These are phyloP conservation scores for Saxophila tyrrhenica DNA, from an alignment of 495 filamentous ascomycete genomes.

Conservation along the genomic window DNA sequence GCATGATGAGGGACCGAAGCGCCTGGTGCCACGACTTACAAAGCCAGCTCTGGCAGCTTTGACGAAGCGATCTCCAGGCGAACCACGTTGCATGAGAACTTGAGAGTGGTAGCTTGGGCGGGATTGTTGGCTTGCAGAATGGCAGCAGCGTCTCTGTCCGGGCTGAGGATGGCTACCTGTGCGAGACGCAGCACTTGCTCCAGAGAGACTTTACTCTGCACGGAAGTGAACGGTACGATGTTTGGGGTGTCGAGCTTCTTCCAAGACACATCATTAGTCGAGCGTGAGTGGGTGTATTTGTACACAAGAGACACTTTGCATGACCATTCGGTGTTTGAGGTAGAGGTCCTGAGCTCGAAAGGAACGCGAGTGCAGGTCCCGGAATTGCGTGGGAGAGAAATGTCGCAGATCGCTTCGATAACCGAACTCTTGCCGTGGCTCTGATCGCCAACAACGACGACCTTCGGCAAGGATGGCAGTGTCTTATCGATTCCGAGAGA, in stretches of 20 bases:
- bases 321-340: conserved; percentile 40
- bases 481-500: conserved; percentile 20
- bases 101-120: conserved; percentile 19
- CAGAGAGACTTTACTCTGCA: conserved; percentile 39
- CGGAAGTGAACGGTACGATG: conserved; percentile 32
- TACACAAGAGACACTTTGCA: conserved; percentile 50
- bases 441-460: conserved; percentile 73
- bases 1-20: background rate
- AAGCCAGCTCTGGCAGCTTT: conserved; percentile 55
- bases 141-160: conserved; percentile 25
- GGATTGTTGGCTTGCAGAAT: background rate
- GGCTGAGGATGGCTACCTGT: conserved; percentile 63
- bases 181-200: conserved; percentile 53
- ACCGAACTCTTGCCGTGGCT: conserved; percentile 69
- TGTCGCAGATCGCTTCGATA: conserved; percentile 69
- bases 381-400: conserved; percentile 56
- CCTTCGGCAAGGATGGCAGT: conserved; percentile 55
- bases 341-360: conserved; percentile 60
- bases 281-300: conserved; percentile 11
- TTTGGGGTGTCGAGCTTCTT: conserved; percentile 17
- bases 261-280: conserved; percentile 20
- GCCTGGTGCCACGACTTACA: no score
- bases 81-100: conserved; percentile 71
- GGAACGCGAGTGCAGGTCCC: conserved; percentile 71
- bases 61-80: conserved; percentile 61